Evolutionary conservation across 768 basidiomycete genomes (phyloP).

Genomic region (Lyophyllum semitale): DNA sequence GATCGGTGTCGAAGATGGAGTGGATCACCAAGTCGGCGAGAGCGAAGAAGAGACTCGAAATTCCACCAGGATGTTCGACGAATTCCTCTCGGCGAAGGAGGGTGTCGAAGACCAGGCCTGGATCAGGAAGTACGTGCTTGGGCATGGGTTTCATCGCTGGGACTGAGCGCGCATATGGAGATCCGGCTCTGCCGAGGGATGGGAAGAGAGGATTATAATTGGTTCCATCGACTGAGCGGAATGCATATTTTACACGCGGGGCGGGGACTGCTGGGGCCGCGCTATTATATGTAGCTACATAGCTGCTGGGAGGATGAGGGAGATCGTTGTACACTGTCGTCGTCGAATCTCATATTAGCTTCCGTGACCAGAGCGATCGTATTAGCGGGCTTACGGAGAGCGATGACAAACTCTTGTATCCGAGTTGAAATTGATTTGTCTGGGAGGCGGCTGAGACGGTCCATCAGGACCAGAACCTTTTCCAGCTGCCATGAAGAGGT

Average conservation of each 20-base stretch:
- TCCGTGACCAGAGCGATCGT: slow-evolving; percentile 15
- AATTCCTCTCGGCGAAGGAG: slow-evolving; percentile 58
- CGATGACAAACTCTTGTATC: slow-evolving; percentile 50
- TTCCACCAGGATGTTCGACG: slow-evolving; percentile 61
- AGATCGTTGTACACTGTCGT: slow-evolving; percentile 77
- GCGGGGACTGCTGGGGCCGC: background rate
- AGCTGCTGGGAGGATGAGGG: slow-evolving; percentile 69
- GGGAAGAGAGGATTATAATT: slow-evolving; percentile 59
- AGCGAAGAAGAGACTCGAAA: slow-evolving; percentile 76
- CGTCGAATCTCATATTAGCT: slow-evolving; percentile 26
- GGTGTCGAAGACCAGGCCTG: slow-evolving; percentile 70
- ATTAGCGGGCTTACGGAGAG: slow-evolving; percentile 47
- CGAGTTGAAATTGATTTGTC: slow-evolving; percentile 36
- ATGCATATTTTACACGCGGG: slow-evolving; percentile 45
- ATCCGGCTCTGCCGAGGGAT: slow-evolving; percentile 57
- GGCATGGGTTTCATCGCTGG: slow-evolving; percentile 47
- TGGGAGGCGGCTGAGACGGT: slow-evolving; percentile 41
- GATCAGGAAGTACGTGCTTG: slow-evolving; percentile 55
- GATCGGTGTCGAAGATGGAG: slow-evolving; percentile 64
- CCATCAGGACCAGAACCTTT: slow-evolving; percentile 59
- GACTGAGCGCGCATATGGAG: slow-evolving; percentile 71
- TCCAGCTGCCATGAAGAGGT: slow-evolving; percentile 55
- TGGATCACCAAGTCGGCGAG: slow-evolving; percentile 81
- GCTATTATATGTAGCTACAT: slow-evolving; percentile 31
- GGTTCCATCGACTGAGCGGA: slow-evolving; percentile 60